A percentile compares a stretch with the other conserved stretches of the same genome.
Evolutionary conservation across 2,329 filamentous ascomycete genomes (phyloP).

Genomic region (Pseudogymnoascus sp.): DNA sequence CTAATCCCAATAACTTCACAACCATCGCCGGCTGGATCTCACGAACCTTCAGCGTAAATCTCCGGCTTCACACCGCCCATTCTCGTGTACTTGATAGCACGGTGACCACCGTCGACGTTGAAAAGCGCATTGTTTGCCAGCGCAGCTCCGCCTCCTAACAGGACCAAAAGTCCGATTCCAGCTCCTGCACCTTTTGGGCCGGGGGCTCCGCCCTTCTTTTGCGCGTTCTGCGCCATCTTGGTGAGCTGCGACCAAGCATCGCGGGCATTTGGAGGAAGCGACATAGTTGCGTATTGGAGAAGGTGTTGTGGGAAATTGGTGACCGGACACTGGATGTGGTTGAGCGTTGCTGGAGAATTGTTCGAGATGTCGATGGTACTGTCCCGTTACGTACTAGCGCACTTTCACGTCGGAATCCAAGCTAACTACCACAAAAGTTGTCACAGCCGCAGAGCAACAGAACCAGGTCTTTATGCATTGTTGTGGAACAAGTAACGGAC

Average conservation of each 20-base stretch:
- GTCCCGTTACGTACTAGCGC: conserved; percentile 1
- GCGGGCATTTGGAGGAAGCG: conserved; percentile 41
- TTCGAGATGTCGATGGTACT: conserved; percentile 6
- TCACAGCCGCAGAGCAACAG: neutral
- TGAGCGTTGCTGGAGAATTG: conserved; percentile 1
- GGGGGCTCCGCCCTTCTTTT: conserved; percentile 38
- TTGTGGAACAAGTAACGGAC: neutral
- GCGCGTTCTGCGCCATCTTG: conserved; percentile 51
- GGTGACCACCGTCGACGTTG: conserved; percentile 94
- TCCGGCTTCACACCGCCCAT: conserved; percentile 89
- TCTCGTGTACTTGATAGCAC: conserved; percentile 96
- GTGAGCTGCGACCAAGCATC: conserved; percentile 56
- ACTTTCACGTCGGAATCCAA: neutral
- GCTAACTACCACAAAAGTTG: conserved; percentile 5
- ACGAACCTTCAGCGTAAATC: conserved; percentile 84
- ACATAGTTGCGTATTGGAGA: conserved; percentile 8
- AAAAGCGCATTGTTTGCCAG: conserved; percentile 52
- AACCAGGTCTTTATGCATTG: neutral
- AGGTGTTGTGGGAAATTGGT: conserved; percentile 5
- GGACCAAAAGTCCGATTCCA: conserved; percentile 43
- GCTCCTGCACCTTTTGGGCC: conserved; percentile 43
- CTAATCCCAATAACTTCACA: neutral
- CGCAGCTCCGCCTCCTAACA: conserved; percentile 45
- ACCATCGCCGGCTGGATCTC: neutral
- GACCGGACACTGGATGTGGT: neutral